Conservation (phyloP, 495 filamentous ascomycete species). For the Talaromyces borbonicus region DNA sequence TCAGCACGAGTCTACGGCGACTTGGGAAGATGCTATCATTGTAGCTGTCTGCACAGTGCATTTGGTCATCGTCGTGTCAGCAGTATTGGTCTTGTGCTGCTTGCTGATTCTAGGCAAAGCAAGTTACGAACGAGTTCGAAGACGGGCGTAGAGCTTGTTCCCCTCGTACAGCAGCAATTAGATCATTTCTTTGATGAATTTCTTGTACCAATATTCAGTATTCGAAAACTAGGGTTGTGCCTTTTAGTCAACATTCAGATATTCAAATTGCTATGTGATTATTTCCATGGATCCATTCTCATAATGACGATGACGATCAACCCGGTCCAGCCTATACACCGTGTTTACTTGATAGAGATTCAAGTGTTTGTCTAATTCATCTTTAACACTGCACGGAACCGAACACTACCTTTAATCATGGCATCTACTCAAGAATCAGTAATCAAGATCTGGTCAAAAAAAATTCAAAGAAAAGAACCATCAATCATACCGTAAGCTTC, state of each 20-base stretch:
- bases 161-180: no score
- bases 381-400: constrained; percentile 42
- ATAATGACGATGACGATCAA: no score
- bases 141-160: no score
- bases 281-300: no score
- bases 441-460: neutral
- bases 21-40: neutral
- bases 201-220: no score
- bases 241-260: no score
- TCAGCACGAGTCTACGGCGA: neutral
- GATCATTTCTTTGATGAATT: no score
- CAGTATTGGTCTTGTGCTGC: neutral
- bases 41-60: neutral
- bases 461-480: neutral
- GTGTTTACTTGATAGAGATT: neutral
- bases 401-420: constrained; percentile 34
- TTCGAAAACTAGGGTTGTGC: no score
- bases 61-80: neutral
- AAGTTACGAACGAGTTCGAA: neutral
- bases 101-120: neutral
- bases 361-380: constrained; percentile 30
- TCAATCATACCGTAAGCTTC: constrained; percentile 38
- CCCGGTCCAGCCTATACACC: no score
- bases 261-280: no score
- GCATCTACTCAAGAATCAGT: constrained; percentile 15